Conservation (phyloP, 2,329 filamentous ascomycete genomes). For the Diaporthe humulicola region DNA sequence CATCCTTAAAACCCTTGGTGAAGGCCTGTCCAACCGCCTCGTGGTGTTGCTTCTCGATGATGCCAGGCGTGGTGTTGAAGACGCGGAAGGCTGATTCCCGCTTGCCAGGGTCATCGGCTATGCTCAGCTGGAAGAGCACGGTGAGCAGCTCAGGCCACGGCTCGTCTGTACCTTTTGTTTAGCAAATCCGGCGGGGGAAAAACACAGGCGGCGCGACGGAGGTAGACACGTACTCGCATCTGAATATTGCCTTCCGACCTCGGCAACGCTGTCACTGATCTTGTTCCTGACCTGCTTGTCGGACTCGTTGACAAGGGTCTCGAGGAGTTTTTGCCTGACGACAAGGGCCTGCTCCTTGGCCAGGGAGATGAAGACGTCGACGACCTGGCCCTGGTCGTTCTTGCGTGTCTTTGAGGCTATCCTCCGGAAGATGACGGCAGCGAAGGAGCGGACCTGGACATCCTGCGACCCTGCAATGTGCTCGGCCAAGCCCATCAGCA, state of each 20-base stretch:
- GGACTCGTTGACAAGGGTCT: constrained; percentile 80
- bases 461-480: constrained; percentile 87
- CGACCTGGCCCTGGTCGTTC: constrained; percentile 75
- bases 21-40: constrained; percentile 91
- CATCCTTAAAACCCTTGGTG: constrained; percentile 91
- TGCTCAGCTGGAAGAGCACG: constrained; percentile 90
- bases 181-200: constrained; percentile 7
- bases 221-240: constrained; percentile 79
- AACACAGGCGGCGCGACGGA: background rate
- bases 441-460: constrained; percentile 87
- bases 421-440: constrained; percentile 92
- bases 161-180: constrained; percentile 68
- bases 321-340: constrained; percentile 87
- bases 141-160: constrained; percentile 91
- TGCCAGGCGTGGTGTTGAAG: constrained; percentile 92
- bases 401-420: constrained; percentile 93
- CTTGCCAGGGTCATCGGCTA: constrained; percentile 84
- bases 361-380: constrained; percentile 89
- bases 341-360: constrained; percentile 78
- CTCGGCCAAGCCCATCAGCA: constrained; percentile 94
- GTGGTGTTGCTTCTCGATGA: constrained; percentile 97
- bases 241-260: constrained; percentile 93
- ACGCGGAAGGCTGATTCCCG: constrained; percentile 95
- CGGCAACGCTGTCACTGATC: constrained; percentile 96
- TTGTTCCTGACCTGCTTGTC: constrained; percentile 88